phyloP scores from a whole-genome alignment of 345 rosid genomes.

The Noccaea caerulescens region DNA sequence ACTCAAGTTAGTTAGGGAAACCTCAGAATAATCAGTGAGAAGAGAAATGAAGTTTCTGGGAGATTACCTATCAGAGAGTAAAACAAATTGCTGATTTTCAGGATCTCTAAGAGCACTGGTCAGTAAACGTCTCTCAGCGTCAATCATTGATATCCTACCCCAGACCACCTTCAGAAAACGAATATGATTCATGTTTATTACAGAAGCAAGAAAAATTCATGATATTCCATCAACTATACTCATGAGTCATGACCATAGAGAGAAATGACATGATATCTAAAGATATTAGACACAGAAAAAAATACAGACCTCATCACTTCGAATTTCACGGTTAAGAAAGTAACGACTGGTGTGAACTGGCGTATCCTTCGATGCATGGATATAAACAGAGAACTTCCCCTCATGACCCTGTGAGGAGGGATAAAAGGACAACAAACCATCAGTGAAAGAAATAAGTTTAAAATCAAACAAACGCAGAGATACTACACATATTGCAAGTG shows the following conservation, averaged over 20 bases:
- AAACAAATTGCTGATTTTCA: constrained; percentile 92
- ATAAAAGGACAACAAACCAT: not conserved
- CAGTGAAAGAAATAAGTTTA: not conserved
- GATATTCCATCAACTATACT: constrained; percentile 31
- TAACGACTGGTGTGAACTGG: constrained; percentile 80
- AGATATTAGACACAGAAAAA: constrained; percentile 19
- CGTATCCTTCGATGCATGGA: constrained; percentile 80
- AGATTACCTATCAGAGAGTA: constrained; percentile 92
- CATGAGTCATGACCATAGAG: constrained; percentile 1
- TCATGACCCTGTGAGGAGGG: constrained; percentile 69
- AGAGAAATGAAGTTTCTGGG: not conserved
- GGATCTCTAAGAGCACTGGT: constrained; percentile 85
- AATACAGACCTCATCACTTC: constrained; percentile 67
- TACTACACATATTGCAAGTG: constrained; percentile 13
- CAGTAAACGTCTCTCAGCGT: constrained; percentile 89
- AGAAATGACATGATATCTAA: constrained; percentile 28
- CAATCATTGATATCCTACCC: constrained; percentile 98
- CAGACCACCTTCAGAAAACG: constrained; percentile 73
- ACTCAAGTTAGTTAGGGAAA: constrained; percentile 12
- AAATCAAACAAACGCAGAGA: not conserved
- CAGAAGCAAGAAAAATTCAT: constrained; percentile 24
- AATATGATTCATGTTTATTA: constrained; percentile 12
- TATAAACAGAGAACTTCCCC: constrained; percentile 73
- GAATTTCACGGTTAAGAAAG: constrained; percentile 71
- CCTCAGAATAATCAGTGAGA: constrained; percentile 20